Evolutionary conservation across 2,329 filamentous ascomycete genomes (phyloP), one percentile per base, ranked within the genome.

Genomic region (Ophiocordyceps robertsii): DNA sequence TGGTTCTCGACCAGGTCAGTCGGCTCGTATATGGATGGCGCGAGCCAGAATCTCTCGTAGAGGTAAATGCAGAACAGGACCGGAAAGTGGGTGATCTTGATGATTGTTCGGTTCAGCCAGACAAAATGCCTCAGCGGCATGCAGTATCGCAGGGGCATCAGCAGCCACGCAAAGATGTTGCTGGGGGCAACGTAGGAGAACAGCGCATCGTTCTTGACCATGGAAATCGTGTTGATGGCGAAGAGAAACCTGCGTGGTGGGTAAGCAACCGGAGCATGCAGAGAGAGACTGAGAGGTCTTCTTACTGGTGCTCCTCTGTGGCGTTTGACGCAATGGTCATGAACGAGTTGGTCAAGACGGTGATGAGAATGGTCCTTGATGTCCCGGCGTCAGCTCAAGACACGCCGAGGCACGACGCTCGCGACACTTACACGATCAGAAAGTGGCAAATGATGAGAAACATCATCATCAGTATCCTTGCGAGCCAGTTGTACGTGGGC

Each of bases 401-500:
- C 21, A 17, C 8, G 37, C 19, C 4, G 29, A 6, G 7, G 29
- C 3, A 5, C 4, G 14, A 1, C 8, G 27, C 14, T 29, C 19
- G 19, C 19, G 19, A 8, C 14, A 65, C 70, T 58, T 63, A 77
- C 67, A 95, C 84, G 29, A 95, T 82, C 42, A 95, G 73, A 57
- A 95, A 96, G 63, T 96, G 90, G 66, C 86, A 93, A 49, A 95
- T 92, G 59, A 94, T 88, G 33, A 96, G 70, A 58, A 95, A 95
- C 10, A 93, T 60, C 3, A 79, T 80, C 58, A 95, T 66, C 33
- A 95, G 70, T 1, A 72, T 65, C 55, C 82, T 85, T 10, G 88
- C 90, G 24, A 95, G 66, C 47, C 77, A 66, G 54, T 90, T 92
- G 59, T 92, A 94, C 1, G 70, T 58, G 56, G 77, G 56, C 80